These are phyloP conservation scores for Trichophyton equinum DNA, from an alignment of 2,329 filamentous ascomycete genomes.

Conservation along the genomic window DNA sequence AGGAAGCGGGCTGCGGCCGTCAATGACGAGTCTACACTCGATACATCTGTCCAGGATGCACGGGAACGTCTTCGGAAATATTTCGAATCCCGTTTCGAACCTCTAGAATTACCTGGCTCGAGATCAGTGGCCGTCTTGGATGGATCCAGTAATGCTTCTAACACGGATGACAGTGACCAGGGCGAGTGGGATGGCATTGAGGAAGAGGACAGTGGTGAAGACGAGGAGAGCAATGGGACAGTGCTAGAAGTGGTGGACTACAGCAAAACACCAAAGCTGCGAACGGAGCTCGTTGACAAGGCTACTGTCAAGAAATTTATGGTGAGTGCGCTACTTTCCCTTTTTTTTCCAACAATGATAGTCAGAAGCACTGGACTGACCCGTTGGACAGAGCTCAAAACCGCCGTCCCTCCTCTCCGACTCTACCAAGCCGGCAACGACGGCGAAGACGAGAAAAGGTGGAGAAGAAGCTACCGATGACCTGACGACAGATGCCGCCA, in stretches of 20 bases:
- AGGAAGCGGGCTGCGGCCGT: constrained; percentile 15
- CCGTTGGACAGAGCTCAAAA: constrained; percentile 29
- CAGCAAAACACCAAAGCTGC: constrained; percentile 22
- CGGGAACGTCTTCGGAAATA: constrained; percentile 68
- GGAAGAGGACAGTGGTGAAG: constrained; percentile 29
- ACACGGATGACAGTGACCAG: constrained; percentile 17
- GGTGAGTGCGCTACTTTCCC: constrained; percentile 33
- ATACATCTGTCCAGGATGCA: constrained; percentile 39
- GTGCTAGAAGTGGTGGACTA: constrained; percentile 53
- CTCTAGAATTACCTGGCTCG: constrained; percentile 40
- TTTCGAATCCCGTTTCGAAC: constrained; percentile 80
- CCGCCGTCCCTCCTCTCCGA: constrained; percentile 33
- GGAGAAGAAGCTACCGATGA: constrained; percentile 37
- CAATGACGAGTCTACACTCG: constrained; percentile 16
- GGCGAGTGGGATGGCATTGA: constrained; percentile 53
- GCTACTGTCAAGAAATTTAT: constrained; percentile 68
- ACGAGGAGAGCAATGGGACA: constrained; percentile 19
- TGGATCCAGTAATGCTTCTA: constrained; percentile 10
- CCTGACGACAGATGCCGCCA: constrained; percentile 40
- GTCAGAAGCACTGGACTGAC: neutral
- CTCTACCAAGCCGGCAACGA: constrained; percentile 8
- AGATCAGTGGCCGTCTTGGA: constrained; percentile 13
- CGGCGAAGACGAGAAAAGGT: constrained; percentile 41
- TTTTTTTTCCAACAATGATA: neutral
- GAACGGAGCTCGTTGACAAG: constrained; percentile 37